Evolutionary conservation across 495 filamentous ascomycete species (phyloP).

Genomic region (Aspergillus egyptiacus): DNA sequence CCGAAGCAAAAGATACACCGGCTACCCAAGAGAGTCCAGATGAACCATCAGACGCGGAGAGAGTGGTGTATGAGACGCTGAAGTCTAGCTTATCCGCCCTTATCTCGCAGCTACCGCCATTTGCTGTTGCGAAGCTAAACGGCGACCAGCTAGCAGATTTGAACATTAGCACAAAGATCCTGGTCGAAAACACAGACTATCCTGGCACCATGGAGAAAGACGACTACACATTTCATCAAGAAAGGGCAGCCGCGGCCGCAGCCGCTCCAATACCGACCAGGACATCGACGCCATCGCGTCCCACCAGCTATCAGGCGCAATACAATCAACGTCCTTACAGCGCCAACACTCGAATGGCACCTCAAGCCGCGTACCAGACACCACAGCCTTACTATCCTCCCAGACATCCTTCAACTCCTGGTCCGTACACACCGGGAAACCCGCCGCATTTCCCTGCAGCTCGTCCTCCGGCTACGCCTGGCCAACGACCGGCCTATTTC

Average conservation of each 20-base stretch:
- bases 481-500: conserved; percentile 34
- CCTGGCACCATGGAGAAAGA: conserved; percentile 84
- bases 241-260: conserved; percentile 19
- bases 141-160: conserved; percentile 77
- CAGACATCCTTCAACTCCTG: conserved; percentile 34
- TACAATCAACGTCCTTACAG: conserved; percentile 35
- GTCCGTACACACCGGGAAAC: conserved; percentile 28
- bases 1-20: conserved; percentile 35
- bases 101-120: conserved; percentile 72
- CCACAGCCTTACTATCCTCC: conserved; percentile 37
- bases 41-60: conserved; percentile 59
- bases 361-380: conserved; percentile 31
- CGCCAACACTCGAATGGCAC: conserved; percentile 28
- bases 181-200: conserved; percentile 64
- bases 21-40: conserved; percentile 37
- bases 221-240: conserved; percentile 46
- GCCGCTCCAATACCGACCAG: conserved; percentile 28
- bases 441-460: conserved; percentile 30
- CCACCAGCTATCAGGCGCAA: conserved; percentile 27
- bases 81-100: conserved; percentile 67
- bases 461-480: conserved; percentile 40
- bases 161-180: conserved; percentile 75
- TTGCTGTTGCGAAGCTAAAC: conserved; percentile 78
- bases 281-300: conserved; percentile 30
- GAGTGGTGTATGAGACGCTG: conserved; percentile 65